phyloP scores from a whole-genome alignment of 2,329 filamentous ascomycete species.

The Botryotinia narcissicola region DNA sequence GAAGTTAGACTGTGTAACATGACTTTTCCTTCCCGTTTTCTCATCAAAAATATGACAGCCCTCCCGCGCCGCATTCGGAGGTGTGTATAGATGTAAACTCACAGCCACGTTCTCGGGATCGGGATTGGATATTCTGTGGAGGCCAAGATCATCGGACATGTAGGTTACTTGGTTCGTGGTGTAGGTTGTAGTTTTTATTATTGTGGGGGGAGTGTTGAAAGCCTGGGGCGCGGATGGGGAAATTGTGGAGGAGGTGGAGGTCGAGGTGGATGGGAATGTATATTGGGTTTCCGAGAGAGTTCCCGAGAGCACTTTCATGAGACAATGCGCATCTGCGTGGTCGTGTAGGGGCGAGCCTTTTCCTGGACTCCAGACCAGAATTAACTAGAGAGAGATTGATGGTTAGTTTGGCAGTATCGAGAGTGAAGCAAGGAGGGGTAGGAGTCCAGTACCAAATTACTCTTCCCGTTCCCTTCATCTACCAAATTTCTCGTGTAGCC shows the following conservation, averaged over 20 bases:
- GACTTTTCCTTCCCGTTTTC: constrained; percentile 69
- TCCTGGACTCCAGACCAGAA: constrained; percentile 86
- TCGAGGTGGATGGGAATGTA: constrained; percentile 50
- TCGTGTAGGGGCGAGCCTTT: constrained; percentile 85
- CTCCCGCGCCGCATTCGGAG: constrained; percentile 79
- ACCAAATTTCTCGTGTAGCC: constrained; percentile 87
- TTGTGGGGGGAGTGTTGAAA: constrained; percentile 51
- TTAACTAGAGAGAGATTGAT: constrained; percentile 59
- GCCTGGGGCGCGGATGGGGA: constrained; percentile 59
- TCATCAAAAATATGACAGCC: constrained; percentile 82
- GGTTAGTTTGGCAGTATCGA: background rate
- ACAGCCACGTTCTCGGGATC: constrained; percentile 71
- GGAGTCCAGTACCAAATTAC: constrained; percentile 46
- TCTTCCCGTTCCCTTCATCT: constrained; percentile 77
- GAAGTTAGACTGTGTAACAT: constrained; percentile 69
- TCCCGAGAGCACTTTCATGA: constrained; percentile 83
- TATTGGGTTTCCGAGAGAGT: constrained; percentile 69
- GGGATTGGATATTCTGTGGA: constrained; percentile 79
- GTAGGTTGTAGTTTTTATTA: constrained; percentile 67
- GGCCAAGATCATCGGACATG: constrained; percentile 85
- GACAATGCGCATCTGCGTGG: constrained; percentile 81
- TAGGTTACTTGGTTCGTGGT: constrained; percentile 75
- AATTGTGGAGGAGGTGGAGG: background rate
- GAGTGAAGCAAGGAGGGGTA: constrained; percentile 1
- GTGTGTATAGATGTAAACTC: constrained; percentile 84